Conservation (phyloP, 2,329 filamentous ascomycete species). For the Talaromyces sp. region DNA sequence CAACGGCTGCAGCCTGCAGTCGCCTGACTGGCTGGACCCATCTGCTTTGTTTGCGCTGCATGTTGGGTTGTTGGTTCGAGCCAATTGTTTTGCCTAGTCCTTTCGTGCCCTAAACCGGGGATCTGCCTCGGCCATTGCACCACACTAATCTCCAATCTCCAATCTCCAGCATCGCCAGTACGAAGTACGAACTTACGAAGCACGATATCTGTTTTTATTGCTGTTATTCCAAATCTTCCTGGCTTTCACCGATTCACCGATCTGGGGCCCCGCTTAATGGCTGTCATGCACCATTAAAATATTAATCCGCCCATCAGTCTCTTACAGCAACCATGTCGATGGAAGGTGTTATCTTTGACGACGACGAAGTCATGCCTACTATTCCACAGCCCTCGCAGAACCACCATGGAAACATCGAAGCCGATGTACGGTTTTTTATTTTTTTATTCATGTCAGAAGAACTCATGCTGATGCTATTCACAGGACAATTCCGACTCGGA, state of each 20-base stretch:
- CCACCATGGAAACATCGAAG: slow-evolving; percentile 8
- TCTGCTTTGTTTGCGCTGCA: not conserved
- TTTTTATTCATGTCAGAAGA: not conserved
- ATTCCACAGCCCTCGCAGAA: slow-evolving; percentile 7
- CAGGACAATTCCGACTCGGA: slow-evolving; percentile 7
- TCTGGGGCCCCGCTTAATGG: too few relatives aligned
- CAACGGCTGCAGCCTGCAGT: not conserved
- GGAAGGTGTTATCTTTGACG: not conserved
- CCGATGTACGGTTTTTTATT: slow-evolving; percentile 8
- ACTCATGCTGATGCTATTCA: not conserved
- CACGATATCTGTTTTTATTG: too few relatives aligned
- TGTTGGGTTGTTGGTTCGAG: not conserved
- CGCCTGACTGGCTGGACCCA: not conserved
- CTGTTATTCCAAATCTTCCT: too few relatives aligned
- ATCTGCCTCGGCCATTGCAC: not conserved
- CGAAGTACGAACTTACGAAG: too few relatives aligned
- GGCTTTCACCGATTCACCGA: too few relatives aligned
- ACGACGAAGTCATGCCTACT: not conserved
- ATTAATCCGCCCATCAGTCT: not conserved
- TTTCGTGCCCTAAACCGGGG: not conserved
- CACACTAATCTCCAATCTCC: too few relatives aligned
- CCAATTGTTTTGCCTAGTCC: not conserved
- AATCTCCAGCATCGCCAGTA: too few relatives aligned
- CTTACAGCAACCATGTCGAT: not conserved
- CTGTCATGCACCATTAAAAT: not conserved